Base-by-base conservation (phyloP, 169 alveolate genomes). In the Perkinsus olseni region DNA sequence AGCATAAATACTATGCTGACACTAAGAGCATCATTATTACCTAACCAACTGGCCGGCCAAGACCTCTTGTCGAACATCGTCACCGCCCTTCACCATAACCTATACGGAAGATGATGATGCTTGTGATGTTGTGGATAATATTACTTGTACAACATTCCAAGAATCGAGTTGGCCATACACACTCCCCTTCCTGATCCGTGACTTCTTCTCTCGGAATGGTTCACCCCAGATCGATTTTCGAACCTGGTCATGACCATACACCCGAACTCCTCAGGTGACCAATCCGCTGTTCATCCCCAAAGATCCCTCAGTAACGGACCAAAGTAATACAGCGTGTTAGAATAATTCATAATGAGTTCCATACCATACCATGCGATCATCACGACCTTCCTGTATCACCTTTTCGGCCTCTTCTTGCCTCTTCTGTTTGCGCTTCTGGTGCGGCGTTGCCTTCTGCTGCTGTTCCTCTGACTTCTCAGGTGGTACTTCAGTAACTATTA, bases 1-100 rank as follows among this genome's bases (percentile, higher is more conserved):
- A 17, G 31, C 13, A 31, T 0, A 11, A 31, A 34, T 13, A 13
- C 24, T 0, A 11, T 36, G 6, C 1, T 13, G 24, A 8, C 8
- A 31, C 28, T 38, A 38, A 34, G 4, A 94, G 98, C 96, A 94
- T 82, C 97, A 97, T 95, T 98, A 97, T 91, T 96, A 98, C 91
- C 95, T 96, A 38, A 99, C 97, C 91, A 99, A 94, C 95, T 98
- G 99, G 94, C 98, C 97, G 90, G 99, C 99, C 94, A 99, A 96
- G 50, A 97, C 93, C 94, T 99, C 99, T 94, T 98, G 99, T 38
- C 99, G 92, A 45, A 99, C 96, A 94, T 99, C 99, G 94, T 99
- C 99, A 34, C 99, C 98, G 0, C 99, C 99, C 94, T 99, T 99
- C 37, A 98, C 98, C 51, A 99, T 96, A 37, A 98, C 96, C 38